These are phyloP conservation scores for Staphylotrichum longicolle DNA, from an alignment of 495 filamentous ascomycete genomes.

Conservation along the genomic window DNA sequence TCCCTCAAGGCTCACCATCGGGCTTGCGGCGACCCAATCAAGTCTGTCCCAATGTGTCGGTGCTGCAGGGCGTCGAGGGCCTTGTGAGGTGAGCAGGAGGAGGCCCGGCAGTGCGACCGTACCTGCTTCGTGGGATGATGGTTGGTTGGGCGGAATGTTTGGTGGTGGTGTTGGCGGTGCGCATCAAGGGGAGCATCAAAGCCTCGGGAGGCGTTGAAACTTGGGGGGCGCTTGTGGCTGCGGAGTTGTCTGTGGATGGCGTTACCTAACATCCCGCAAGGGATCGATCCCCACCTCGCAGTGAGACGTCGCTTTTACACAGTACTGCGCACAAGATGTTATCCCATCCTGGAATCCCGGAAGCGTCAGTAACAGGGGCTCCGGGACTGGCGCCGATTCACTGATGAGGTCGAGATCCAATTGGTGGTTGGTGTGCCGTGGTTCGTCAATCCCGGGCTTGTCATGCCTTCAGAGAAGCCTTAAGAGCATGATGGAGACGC, in stretches of 20 bases:
- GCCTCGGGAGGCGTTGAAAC: not conserved
- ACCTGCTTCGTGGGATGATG: conserved; percentile 23
- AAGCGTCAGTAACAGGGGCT: not conserved
- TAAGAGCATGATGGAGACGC: conserved; percentile 6
- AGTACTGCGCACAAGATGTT: not conserved
- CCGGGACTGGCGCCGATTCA: conserved; percentile 17
- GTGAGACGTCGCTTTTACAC: conserved; percentile 7
- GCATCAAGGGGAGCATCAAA: not conserved
- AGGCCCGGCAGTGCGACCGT: conserved; percentile 16
- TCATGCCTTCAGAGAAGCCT: conserved; percentile 5
- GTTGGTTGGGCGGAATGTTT: conserved; percentile 2
- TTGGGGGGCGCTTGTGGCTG: too few species aligned
- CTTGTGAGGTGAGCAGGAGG: conserved; percentile 11
- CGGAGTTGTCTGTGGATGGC: not conserved
- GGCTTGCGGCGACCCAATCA: conserved; percentile 9
- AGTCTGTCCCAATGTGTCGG: conserved; percentile 2
- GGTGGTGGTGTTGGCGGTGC: not conserved
- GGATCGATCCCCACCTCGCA: not conserved
- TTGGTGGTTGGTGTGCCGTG: conserved; percentile 9
- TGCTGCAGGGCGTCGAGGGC: conserved; percentile 4
- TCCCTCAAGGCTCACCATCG: not conserved
- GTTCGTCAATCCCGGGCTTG: conserved; percentile 12
- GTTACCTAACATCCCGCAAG: conserved; percentile 8
- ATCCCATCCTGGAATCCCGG: not conserved
- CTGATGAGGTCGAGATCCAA: not conserved